A percentile compares a stretch with the other conserved stretches of the same genome.
Evolutionary conservation across 1,284 basidiomycete species (phyloP).

Genomic region (Apiotrichum akiyoshidainum): DNA sequence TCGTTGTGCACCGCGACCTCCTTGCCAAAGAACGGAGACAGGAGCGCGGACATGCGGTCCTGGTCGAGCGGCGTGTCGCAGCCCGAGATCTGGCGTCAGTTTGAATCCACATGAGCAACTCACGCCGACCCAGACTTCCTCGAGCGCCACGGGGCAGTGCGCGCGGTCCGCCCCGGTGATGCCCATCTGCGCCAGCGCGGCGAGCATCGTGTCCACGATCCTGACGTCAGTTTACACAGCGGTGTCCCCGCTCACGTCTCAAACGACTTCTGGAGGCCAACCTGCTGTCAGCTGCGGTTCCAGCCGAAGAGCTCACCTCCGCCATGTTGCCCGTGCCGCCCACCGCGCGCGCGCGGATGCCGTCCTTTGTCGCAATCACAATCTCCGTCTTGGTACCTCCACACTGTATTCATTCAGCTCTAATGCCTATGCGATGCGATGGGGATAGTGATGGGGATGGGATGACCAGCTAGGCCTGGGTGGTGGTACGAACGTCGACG

Average conservation of each 20-base stretch:
- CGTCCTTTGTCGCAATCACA: conserved; percentile 21
- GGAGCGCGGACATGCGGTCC: conserved; percentile 22
- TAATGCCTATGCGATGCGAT: neutral
- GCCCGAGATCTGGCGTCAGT: conserved; percentile 29
- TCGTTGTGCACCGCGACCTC: conserved; percentile 31
- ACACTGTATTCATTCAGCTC: conserved; percentile 18
- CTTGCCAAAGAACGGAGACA: conserved; percentile 29
- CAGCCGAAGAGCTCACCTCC: conserved; percentile 18
- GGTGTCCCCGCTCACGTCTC: conserved; percentile 21
- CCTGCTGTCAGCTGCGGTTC: conserved; percentile 4
- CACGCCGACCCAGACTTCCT: conserved; percentile 35
- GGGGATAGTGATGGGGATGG: neutral
- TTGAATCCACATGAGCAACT: conserved; percentile 1
- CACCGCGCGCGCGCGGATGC: conserved; percentile 23
- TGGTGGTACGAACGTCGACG: conserved; percentile 30
- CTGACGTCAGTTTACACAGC: conserved; percentile 19
- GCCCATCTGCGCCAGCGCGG: conserved; percentile 19
- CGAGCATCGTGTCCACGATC: conserved; percentile 22
- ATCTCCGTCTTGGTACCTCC: conserved; percentile 40
- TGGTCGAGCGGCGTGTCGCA: conserved; percentile 39
- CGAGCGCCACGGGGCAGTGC: conserved; percentile 23
- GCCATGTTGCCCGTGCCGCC: conserved; percentile 40
- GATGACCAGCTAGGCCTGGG: neutral
- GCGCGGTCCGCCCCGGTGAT: neutral
- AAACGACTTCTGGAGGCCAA: conserved; percentile 25